phyloP scores from a whole-genome alignment of 805 yeast genomes.

The Teunomyces stri region DNA sequence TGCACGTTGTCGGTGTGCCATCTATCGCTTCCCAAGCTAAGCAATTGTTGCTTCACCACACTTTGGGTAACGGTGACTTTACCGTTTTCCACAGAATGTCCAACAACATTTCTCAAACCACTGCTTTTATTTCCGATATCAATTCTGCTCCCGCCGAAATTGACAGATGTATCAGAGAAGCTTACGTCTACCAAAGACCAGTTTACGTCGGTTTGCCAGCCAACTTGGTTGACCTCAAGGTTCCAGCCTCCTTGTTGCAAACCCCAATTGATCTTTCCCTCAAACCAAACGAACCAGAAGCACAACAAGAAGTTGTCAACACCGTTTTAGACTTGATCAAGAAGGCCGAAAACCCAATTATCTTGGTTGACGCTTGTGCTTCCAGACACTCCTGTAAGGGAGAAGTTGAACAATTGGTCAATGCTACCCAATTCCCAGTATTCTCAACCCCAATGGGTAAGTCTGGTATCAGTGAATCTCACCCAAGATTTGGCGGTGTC shows the following conservation, averaged over 20 bases:
- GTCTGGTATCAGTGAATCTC: conserved; percentile 24
- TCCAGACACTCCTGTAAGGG: conserved; percentile 24
- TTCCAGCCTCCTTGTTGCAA: conserved; percentile 26
- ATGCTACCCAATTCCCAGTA: conserved; percentile 26
- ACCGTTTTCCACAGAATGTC: conserved; percentile 38
- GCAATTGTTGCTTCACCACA: conserved; percentile 41
- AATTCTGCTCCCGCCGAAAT: conserved; percentile 29
- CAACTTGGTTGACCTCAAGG: conserved; percentile 33
- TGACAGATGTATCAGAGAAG: conserved; percentile 32
- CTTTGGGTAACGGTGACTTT: conserved; percentile 44
- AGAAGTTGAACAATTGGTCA: conserved; percentile 24
- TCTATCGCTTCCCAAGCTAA: conserved; percentile 32
- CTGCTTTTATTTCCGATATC: conserved; percentile 28
- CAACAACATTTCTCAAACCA: conserved; percentile 29
- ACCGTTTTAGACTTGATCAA: conserved; percentile 22
- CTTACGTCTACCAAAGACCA: conserved; percentile 33
- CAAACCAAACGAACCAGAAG: conserved; percentile 28
- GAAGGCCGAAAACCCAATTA: conserved; percentile 24
- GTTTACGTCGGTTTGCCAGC: conserved; percentile 35
- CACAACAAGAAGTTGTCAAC: conserved; percentile 31
- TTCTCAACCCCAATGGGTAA: conserved; percentile 32
- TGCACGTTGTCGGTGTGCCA: conserved; percentile 37
- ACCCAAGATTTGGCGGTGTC: conserved; percentile 29
- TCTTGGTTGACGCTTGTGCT: conserved; percentile 33
- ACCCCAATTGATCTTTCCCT: conserved; percentile 28